A percentile compares a stretch with the other conserved stretches of the same genome.
phyloP scores from a whole-genome alignment of 2,329 filamentous ascomycete genomes.

The Dactylellina sp. region DNA sequence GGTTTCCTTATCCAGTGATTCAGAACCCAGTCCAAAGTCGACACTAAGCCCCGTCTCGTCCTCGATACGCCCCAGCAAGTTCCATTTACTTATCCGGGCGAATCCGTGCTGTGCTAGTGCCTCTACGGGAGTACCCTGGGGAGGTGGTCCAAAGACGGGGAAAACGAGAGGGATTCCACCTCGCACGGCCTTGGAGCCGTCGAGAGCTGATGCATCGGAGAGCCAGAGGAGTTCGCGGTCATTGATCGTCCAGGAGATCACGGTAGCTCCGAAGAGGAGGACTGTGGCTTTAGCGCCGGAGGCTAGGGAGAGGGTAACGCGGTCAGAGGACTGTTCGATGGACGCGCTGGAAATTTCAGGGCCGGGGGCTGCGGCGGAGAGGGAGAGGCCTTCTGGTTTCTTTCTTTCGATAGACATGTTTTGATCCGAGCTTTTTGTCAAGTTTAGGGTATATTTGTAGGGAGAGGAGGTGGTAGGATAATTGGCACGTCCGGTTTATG shows the following conservation, averaged over 20 bases:
- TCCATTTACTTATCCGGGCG: slow-evolving; percentile 86
- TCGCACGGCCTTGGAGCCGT: slow-evolving; percentile 88
- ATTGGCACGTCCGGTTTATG: slow-evolving; percentile 1
- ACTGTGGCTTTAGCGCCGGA: slow-evolving; percentile 88
- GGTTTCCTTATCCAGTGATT: slow-evolving; percentile 76
- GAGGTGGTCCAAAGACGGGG: slow-evolving; percentile 88
- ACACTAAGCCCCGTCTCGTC: slow-evolving; percentile 78
- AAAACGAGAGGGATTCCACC: slow-evolving; percentile 94
- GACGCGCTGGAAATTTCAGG: slow-evolving; percentile 19
- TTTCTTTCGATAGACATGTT: slow-evolving; percentile 36
- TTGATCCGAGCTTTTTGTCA: not conserved
- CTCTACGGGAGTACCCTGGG: slow-evolving; percentile 79
- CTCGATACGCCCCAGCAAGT: slow-evolving; percentile 88
- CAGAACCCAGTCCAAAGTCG: slow-evolving; percentile 88
- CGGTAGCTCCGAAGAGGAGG: slow-evolving; percentile 89
- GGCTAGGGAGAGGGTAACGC: slow-evolving; percentile 81
- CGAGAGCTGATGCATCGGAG: slow-evolving; percentile 62
- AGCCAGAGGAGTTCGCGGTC: slow-evolving; percentile 67
- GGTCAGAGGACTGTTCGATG: slow-evolving; percentile 68
- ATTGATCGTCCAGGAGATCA: slow-evolving; percentile 90
- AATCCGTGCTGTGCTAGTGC: slow-evolving; percentile 93
- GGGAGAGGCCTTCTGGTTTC: slow-evolving; percentile 21
- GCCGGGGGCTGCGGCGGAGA: slow-evolving; percentile 12
- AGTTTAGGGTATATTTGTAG: not conserved
- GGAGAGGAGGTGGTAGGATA: too few species aligned